phyloP scores from a whole-genome alignment of 2,329 filamentous ascomycete species.

The Erysiphe pulchra region DNA sequence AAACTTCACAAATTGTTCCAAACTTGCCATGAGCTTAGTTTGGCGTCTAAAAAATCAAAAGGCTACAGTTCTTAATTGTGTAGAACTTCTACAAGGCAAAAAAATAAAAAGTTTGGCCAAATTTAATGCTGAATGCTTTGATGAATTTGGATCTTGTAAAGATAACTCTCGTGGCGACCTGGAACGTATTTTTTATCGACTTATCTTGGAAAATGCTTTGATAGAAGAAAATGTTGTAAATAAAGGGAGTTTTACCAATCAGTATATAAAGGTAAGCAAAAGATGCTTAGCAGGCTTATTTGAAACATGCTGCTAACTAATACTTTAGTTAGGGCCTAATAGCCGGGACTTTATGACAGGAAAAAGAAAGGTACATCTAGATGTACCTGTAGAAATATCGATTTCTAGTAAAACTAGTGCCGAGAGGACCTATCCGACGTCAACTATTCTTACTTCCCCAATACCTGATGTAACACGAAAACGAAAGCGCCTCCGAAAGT shows the following conservation, averaged over 20 bases:
- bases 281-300: background rate
- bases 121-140: conserved; percentile 13
- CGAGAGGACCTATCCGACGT: conserved; percentile 17
- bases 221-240: conserved; percentile 43
- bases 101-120: conserved; percentile 26
- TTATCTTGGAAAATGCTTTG: conserved; percentile 51
- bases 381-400: conserved; percentile 5
- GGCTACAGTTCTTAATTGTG: conserved; percentile 54
- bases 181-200: conserved; percentile 57
- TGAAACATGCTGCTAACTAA: too few species aligned
- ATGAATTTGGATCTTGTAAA: conserved; percentile 42
- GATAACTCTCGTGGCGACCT: conserved; percentile 49
- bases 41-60: conserved; percentile 25
- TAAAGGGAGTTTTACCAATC: conserved; percentile 36
- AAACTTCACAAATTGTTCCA: conserved; percentile 55
- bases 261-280: conserved; percentile 41
- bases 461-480: conserved; percentile 22
- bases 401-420: conserved; percentile 1
- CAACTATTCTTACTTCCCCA: conserved; percentile 37
- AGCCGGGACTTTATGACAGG: conserved; percentile 9
- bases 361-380: conserved; percentile 9
- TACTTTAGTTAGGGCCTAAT: conserved; percentile 10
- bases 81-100: conserved; percentile 59
- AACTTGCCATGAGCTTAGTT: conserved; percentile 44
- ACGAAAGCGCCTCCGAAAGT: background rate